phyloP scores from a whole-genome alignment of 768 basidiomycete species.

The Auricularia sp. region DNA sequence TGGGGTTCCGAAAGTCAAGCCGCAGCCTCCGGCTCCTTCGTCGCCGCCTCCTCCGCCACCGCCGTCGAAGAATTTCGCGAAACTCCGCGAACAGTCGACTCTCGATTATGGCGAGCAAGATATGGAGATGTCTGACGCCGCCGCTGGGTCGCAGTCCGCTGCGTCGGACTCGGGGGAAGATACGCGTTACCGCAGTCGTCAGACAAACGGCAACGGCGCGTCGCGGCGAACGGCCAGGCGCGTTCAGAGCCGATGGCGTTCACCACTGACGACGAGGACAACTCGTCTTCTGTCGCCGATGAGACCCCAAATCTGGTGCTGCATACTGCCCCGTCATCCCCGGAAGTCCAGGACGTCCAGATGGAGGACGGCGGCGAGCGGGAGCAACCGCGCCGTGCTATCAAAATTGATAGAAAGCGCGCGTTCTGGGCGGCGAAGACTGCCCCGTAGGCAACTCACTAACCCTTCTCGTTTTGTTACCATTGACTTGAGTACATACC shows the following conservation, averaged over 20 bases:
- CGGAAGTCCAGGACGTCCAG: background rate
- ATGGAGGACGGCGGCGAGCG: background rate
- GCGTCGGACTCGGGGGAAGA: background rate
- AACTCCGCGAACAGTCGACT: background rate
- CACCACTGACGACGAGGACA: background rate
- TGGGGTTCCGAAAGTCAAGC: constrained; percentile 27
- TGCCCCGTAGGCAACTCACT: background rate
- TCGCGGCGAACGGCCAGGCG: background rate
- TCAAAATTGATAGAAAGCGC: background rate
- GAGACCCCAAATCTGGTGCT: background rate
- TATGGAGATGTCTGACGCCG: background rate
- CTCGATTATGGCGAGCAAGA: background rate
- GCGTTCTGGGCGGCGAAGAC: background rate
- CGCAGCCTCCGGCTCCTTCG: background rate
- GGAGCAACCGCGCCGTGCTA: background rate
- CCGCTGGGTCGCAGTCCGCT: background rate
- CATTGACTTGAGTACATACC: too few relatives aligned
- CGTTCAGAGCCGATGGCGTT: background rate
- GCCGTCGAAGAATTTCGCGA: background rate
- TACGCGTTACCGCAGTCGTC: background rate
- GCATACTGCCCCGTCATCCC: background rate
- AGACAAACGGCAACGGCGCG: background rate
- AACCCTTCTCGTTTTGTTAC: too few relatives aligned
- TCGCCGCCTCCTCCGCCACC: background rate
- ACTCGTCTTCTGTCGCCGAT: background rate